Evolutionary conservation across 768 basidiomycete species (phyloP), one percentile per base, ranked within the genome.

Genomic region (Crucibulum laeve): DNA sequence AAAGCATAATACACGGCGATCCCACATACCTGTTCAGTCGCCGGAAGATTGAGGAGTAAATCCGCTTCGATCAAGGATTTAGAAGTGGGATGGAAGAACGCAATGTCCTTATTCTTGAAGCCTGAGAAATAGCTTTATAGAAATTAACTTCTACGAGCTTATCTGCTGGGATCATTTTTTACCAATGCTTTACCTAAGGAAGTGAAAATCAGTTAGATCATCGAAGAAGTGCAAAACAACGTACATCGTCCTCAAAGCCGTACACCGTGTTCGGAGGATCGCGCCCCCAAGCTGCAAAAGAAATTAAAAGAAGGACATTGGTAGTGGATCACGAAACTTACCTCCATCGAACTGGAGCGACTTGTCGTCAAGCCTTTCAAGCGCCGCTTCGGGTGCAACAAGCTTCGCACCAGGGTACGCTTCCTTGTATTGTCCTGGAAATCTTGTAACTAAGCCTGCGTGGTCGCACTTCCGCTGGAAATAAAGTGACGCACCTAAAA

Each of bases 31-130:
- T 92, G 90, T 61, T 94, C 91, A 2, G 59, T 81, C 3, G 78
- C 68, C 1, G 91, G 89, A 10, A 94, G 67, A 64, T 93, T 93
- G 68, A 91, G 78, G 2, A 94, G 60, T 34, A 94, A 67, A 60
- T 96, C 92, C 2, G 88, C 92, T 59, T 85, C 71, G 36, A 94
- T 75, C 35, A 94, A 65, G 0, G 83, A 78, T 58, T 80, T 86
- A 11, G 82, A 84, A 0, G 76, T 67, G 10, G 68, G 62, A 55
- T 95, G 91, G 46, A 85, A 76, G 63, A 90, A 91, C 0, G 90
- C 87, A 11, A 93, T 78, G 42, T 94, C 91, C 56, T 87, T 85
- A 57, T 88, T 89, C 47, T 64, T 68, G 54, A 79, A 76, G 1
- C 84, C 84, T 7, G 81, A 69, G 57, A 88, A 87, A 54, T 84